Conservation (phyloP, 192 early-diverging fungal species). For the Piromyces finnis region DNA sequence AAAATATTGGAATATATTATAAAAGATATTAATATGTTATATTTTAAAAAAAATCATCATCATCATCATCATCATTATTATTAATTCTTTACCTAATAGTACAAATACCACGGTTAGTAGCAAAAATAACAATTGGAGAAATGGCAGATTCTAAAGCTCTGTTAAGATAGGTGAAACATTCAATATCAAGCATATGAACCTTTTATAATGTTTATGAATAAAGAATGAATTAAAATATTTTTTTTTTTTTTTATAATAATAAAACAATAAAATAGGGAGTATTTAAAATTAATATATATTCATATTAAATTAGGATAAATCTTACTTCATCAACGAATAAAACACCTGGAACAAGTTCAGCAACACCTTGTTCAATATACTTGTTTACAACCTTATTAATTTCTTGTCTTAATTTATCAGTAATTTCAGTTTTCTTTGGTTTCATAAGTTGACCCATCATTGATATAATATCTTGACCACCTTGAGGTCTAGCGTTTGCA, state of each 20-base stretch:
- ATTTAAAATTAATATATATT: too few relatives aligned
- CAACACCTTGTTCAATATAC: slow-evolving; percentile 94
- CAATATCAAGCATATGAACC: slow-evolving; percentile 99
- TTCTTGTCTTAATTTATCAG: slow-evolving; percentile 90
- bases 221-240: too few relatives aligned
- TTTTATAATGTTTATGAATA: too few relatives aligned
- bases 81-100: slow-evolving; percentile 45
- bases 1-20: too few relatives aligned
- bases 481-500: slow-evolving; percentile 89
- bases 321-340: slow-evolving; percentile 89
- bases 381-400: slow-evolving; percentile 99
- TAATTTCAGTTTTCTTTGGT: slow-evolving; percentile 98
- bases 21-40: too few relatives aligned
- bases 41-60: too few relatives aligned
- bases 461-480: slow-evolving; percentile 94
- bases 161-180: slow-evolving; percentile 98
- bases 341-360: slow-evolving; percentile 93
- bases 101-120: slow-evolving; percentile 91
- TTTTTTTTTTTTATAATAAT: too few relatives aligned
- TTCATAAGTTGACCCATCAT: slow-evolving; percentile 98
- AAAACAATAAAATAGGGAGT: too few relatives aligned
- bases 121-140: slow-evolving; percentile 93
- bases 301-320: too few relatives aligned
- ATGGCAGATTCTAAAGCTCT: slow-evolving; percentile 89
- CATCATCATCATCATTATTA: too few relatives aligned